Evolutionary conservation across 2,329 filamentous ascomycete species (phyloP), one percentile per base, ranked within the genome.

Genomic region (Exophiala bonariae): DNA sequence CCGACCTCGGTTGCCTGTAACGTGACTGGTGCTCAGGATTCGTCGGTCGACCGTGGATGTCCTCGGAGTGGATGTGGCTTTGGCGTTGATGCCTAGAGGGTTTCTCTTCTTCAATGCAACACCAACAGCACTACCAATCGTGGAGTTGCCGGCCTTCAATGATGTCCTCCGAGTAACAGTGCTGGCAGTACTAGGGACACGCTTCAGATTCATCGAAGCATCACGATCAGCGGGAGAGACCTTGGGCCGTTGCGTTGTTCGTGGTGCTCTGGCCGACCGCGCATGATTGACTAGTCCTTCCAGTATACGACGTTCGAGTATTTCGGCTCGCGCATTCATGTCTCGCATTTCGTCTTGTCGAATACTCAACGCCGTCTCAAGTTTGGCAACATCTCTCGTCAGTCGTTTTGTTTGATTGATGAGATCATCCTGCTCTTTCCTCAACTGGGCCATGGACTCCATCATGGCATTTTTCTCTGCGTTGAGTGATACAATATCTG

Each of bases 261-360:
- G 85, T 57, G 82, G 76, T 74, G 66, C 47, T 34, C 93, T 87
- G 48, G 97, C 80, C 5, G 64, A 67, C 37, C 92, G 86, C 16
- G 92, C 96, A 65, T 97, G 92, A 60, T 97, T 91, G 72, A 99
- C 95, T 54, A 97, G 89, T 19, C 92, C 91, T 57, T 97, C 92
- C 23, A 99, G 74, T 58, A 99, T 96, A 19, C 93, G 85, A 42
- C 91, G 87, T 71, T 99, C 93, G 18, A 99, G 77, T 3, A 83
- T 81, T 65, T 96, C 90, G 2, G 92, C 93, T 53, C 92, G 87
- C 9, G 80, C 75, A 65, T 97, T 92, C 87, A 99, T 96, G 19
- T 87, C 79, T 36, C 89, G 83, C 49, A 99, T 81, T 70, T 97
- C 93, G 58, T 97, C 92, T 35, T 89, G 86, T 44, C 93, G 86